phyloP scores from a whole-genome alignment of 2,329 filamentous ascomycete species.

The Magnaporthiopsis incrustans region DNA sequence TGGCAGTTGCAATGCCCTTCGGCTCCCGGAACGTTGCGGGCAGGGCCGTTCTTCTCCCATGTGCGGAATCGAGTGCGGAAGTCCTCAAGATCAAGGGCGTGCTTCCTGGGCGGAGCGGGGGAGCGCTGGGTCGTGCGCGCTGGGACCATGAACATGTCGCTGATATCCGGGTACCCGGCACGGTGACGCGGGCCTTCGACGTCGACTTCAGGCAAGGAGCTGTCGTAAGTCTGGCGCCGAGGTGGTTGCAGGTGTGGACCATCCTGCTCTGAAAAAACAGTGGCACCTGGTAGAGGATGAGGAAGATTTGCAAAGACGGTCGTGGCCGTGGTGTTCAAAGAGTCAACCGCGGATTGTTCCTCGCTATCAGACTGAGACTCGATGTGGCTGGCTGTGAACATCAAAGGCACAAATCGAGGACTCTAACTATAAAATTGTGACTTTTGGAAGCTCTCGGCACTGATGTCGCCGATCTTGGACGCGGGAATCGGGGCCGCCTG shows the following conservation, averaged over 20 bases:
- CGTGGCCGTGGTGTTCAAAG: background rate
- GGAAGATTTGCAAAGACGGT: no score
- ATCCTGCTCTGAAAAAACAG: no score
- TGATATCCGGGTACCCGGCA: no score
- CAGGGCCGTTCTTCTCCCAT: background rate
- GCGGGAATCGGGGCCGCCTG: conserved; percentile 16
- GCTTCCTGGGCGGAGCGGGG: background rate
- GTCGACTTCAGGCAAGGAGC: no score
- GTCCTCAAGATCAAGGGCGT: background rate
- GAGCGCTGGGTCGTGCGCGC: no score
- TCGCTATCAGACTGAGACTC: background rate
- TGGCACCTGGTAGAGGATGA: no score
- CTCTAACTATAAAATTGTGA: conserved; percentile 48
- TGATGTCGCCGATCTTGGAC: conserved; percentile 44
- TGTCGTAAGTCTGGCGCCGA: no score
- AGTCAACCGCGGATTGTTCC: background rate
- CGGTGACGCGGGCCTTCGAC: no score
- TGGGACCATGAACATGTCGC: background rate
- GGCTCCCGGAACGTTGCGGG: no score
- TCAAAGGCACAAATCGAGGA: background rate
- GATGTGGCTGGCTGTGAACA: background rate
- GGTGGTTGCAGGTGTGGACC: no score
- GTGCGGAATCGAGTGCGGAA: conserved; percentile 3
- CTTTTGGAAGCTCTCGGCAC: conserved; percentile 48
- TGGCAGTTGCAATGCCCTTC: background rate